Base-by-base conservation (phyloP, 202 grass and related monocot genomes). In the Panicum hallii region DNA sequence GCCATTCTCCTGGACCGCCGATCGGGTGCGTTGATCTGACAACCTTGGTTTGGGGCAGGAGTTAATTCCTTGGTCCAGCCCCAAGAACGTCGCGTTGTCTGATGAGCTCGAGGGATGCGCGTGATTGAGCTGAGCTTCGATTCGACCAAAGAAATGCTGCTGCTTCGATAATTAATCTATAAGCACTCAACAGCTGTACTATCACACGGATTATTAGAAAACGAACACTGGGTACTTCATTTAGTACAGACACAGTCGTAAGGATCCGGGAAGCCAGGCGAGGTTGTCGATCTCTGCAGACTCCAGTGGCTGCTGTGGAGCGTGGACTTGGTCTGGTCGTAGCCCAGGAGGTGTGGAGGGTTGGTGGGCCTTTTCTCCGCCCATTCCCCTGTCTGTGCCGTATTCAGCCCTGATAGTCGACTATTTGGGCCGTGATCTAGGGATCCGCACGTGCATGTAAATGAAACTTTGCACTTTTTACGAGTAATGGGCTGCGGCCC, bases 31-130 rank as follows among this genome's bases (percentile, higher is more conserved):
- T 84, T 46, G 8, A 72, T 55, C n/a, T 17, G 57, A 13, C 11
- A 9, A 45, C 55, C 79, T 63, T 78, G 65, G 65, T 72, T 83
- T 71, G 71, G 30, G 43, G 30, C 53, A 63, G 34, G 85, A 71
- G 64, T 82, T 44, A 70, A 77, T 34, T 82, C 32, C 69, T 30
- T 40, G 63, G 50, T 26, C 2, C 61, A 11, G 62, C 5, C 30
- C 63, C 72, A n/a, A 82, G 40, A 75, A 36, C 26, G 4, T 55
- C 5, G 46, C 4, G 3, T 11, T 42, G 66, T 70, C 22, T 48
- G 22, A 32, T 45, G 30, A 54, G 5, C 42, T 46, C 42, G 11
- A 16, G 0, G 46, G 30, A 1, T 20, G 44, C 43, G 41, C 11
- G 2, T 9, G 53, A 48, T 22, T 3, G 5, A 48, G 79, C 38